These are phyloP conservation scores for Melaleuca alternifolia DNA, from an alignment of 345 rosid genomes.

Conservation along the genomic window DNA sequence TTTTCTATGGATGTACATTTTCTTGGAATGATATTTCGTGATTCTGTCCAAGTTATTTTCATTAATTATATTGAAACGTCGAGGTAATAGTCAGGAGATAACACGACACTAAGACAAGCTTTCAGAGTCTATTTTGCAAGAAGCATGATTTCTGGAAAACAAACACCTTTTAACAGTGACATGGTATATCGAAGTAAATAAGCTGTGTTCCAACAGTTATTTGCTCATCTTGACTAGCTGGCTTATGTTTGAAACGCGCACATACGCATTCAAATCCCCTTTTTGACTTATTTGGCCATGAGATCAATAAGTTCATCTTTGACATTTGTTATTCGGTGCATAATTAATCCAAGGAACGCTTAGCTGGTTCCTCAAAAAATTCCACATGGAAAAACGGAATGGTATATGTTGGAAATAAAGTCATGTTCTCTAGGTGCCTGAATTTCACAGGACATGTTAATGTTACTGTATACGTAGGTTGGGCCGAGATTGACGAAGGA, in stretches of 20 bases:
- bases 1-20: too few relatives aligned
- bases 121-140: too few relatives aligned
- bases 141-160: too few relatives aligned
- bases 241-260: not conserved
- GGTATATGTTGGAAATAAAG: not conserved
- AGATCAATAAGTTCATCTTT: not conserved
- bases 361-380: not conserved
- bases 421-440: not conserved
- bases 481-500: slow-evolving; percentile 22
- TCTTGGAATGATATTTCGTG: too few relatives aligned
- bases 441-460: not conserved
- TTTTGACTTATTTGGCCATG: not conserved
- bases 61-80: too few relatives aligned
- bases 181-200: too few relatives aligned
- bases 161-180: too few relatives aligned
- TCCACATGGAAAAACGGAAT: not conserved
- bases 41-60: too few relatives aligned
- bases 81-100: too few relatives aligned
- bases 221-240: too few relatives aligned
- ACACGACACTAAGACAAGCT: too few relatives aligned
- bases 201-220: too few relatives aligned
- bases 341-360: not conserved
- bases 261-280: not conserved
- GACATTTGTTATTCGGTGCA: not conserved
- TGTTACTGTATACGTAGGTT: slow-evolving; percentile 5